Conservation (phyloP, 208 protist genomes). For the Wallacemonas rigidus region DNA sequence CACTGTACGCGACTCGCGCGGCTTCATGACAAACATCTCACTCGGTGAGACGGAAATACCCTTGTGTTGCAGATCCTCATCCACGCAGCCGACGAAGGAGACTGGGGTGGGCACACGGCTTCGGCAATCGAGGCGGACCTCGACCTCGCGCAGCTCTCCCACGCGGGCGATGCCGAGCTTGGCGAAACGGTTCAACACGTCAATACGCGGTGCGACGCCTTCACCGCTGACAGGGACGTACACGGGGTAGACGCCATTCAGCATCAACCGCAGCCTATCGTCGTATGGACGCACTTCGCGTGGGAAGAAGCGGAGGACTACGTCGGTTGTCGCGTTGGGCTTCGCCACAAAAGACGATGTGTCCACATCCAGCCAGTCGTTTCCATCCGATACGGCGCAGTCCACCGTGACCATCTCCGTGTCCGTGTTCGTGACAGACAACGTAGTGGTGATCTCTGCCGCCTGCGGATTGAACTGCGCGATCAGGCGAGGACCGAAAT, state of each 20-base stretch:
- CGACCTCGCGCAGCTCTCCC: conserved; percentile 66
- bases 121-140: conserved; percentile 86
- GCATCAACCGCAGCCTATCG: conserved; percentile 90
- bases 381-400: conserved; percentile 70
- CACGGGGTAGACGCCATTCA: conserved; percentile 93
- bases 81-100: conserved; percentile 68
- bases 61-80: conserved; percentile 63
- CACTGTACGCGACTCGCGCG: conserved; percentile 72
- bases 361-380: conserved; percentile 86
- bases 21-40: conserved; percentile 73
- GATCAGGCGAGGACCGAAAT: conserved; percentile 94
- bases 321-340: conserved; percentile 65
- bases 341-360: conserved; percentile 83
- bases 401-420: conserved; percentile 85
- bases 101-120: conserved; percentile 82
- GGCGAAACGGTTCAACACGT: conserved; percentile 81
- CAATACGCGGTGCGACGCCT: conserved; percentile 87
- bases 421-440: conserved; percentile 93
- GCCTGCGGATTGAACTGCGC: conserved; percentile 48
- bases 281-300: conserved; percentile 77
- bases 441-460: conserved; percentile 36
- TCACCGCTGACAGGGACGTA: conserved; percentile 88
- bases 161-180: conserved; percentile 87
- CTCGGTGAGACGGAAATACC: conserved; percentile 51
- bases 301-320: conserved; percentile 91